These are phyloP conservation scores for Gossypium aridum DNA, from an alignment of 441 rosid species.

Conservation along the genomic window DNA sequence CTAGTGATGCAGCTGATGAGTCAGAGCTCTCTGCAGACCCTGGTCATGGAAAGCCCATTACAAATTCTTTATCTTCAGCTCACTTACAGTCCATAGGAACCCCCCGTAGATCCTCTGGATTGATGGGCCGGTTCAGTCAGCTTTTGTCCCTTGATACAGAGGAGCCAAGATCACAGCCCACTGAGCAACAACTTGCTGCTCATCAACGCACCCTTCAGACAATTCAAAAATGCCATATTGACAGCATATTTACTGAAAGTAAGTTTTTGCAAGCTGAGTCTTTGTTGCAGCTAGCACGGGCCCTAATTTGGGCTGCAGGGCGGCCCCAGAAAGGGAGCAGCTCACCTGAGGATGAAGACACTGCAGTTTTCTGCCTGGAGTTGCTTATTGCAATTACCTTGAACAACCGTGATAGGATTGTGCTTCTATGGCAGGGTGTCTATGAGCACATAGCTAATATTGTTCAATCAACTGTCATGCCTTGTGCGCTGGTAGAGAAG, in stretches of 20 bases:
- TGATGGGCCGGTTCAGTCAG: conserved; percentile 96
- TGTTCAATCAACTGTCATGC: conserved; percentile 91
- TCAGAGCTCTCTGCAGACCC: conserved; percentile 77
- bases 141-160: conserved; percentile 89
- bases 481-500: conserved; percentile 82
- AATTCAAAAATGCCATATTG: conserved; percentile 85
- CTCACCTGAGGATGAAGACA: conserved; percentile 85
- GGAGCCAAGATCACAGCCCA: conserved; percentile 91
- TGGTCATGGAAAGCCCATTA: conserved; percentile 65
- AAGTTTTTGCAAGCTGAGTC: conserved; percentile 92
- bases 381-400: conserved; percentile 87
- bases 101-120: conserved; percentile 79
- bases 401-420: conserved; percentile 89
- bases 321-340: conserved; percentile 68
- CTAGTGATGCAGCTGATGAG: conserved; percentile 96
- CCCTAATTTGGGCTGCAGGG: conserved; percentile 86
- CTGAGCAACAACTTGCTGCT: conserved; percentile 92
- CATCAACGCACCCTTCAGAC: conserved; percentile 82
- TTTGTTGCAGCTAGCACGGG: conserved; percentile 73
- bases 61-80: conserved; percentile 53
- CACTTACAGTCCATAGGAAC: conserved; percentile 59
- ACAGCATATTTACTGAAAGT: conserved; percentile 91
- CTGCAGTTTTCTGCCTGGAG: conserved; percentile 95
- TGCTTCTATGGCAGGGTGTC: conserved; percentile 90
- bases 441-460: conserved; percentile 85